Evolutionary conservation across 805 yeast genomes (phyloP), one percentile per base, ranked within the genome.

Genomic region (Lachancea quebecensis): DNA sequence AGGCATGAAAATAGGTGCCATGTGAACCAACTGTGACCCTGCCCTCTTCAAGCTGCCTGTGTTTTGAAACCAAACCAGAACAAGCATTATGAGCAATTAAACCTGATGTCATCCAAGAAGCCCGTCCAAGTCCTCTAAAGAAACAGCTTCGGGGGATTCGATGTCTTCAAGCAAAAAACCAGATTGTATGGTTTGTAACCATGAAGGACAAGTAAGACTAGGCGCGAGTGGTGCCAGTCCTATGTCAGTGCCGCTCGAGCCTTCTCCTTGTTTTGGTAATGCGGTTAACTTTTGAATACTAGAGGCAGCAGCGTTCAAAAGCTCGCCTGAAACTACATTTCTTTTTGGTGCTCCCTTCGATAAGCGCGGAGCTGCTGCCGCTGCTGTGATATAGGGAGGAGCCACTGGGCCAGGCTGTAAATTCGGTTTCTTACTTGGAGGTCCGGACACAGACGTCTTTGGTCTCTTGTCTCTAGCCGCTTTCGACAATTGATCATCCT

Each of bases 351-450:
- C 74, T 30, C 76, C 70, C 51, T 78, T 77, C n/a, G 88, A 82
- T 10, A 83, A 76, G 56, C 91, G 71, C 46, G 93, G 93, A 30
- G 91, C 86, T 21, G 87, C 88, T 10, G 89, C 89, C 17, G 91
- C 91, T 15, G 87, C 87, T 11, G 91, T 83, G 38, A 82, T 59
- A 47, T 69, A 70, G 27, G 55, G 44, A 35, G 43, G 37, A 2
- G 4, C 16, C 9, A 37, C 27, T 3, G 14, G 12, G 8, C 25
- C 14, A 4, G 29, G n/a, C 11, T 34, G n/a, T 11, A 39, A 12
- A 15, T 29, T 29, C 8, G 39, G 35, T 31, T 35, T 39, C 7
- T 39, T 44, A 21, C 7, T 33, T 6, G 38, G 25, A 11, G 47
- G 43, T 21, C 35, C 44, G 11, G 15, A 25, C 14, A 21, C 15